Conservation (phyloP, 2,329 filamentous ascomycete species). For the Grosmannia serpens region DNA sequence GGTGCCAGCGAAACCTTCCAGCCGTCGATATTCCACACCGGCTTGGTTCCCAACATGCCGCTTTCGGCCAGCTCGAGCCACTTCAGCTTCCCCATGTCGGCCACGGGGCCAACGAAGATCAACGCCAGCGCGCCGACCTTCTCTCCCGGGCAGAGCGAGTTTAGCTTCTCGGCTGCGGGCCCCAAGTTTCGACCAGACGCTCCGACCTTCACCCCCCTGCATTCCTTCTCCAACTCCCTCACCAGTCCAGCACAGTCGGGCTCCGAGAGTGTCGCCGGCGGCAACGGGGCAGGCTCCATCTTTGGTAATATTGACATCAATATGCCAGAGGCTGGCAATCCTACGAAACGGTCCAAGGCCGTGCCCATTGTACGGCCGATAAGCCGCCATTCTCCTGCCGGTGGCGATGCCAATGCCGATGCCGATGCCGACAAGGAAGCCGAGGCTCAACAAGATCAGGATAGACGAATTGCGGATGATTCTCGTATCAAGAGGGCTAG, state of each 20-base stretch:
- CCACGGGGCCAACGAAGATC: constrained; percentile 33
- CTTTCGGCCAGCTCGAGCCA: constrained; percentile 26
- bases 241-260: constrained; percentile 33
- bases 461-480: constrained; percentile 52
- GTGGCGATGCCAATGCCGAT: not conserved
- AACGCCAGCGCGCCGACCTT: constrained; percentile 62
- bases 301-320: constrained; percentile 59
- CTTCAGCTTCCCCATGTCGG: constrained; percentile 29
- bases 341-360: constrained; percentile 65
- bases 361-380: constrained; percentile 66
- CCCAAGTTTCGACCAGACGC: constrained; percentile 67
- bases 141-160: constrained; percentile 52
- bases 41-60: constrained; percentile 20
- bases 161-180: constrained; percentile 56
- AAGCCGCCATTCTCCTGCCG: constrained; percentile 24
- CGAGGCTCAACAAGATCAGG: constrained; percentile 35
- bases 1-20: constrained; percentile 29
- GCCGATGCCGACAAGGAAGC: constrained; percentile 13
- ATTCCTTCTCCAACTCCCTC: constrained; percentile 34
- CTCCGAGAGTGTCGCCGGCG: constrained; percentile 23
- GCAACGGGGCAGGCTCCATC: constrained; percentile 40
- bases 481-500: constrained; percentile 68
- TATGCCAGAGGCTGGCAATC: constrained; percentile 50
- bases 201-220: constrained; percentile 59
- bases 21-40: constrained; percentile 34